Conservation (phyloP, 768 basidiomycete species). For the Serendipita vermifera region DNA sequence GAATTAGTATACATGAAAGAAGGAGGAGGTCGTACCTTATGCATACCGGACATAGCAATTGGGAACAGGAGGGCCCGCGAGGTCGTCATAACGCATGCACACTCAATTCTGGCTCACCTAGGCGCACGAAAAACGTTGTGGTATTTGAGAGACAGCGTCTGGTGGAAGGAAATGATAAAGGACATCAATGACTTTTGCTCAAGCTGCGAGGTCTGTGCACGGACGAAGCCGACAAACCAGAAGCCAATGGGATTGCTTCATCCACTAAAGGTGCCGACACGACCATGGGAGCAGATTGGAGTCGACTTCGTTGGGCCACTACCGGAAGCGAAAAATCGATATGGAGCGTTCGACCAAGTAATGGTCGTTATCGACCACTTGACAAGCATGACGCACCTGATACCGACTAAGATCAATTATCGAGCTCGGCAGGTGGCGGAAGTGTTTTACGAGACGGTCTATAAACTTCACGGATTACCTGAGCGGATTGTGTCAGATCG, state of each 20-base stretch:
- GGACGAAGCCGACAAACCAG: conserved; percentile 9
- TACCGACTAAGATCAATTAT: neutral
- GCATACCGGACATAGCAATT: conserved; percentile 11
- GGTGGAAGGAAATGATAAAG: conserved; percentile 11
- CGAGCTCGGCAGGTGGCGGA: conserved; percentile 12
- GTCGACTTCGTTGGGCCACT: conserved; percentile 16
- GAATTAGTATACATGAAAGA: neutral
- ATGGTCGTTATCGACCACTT: conserved; percentile 13
- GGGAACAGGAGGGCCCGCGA: conserved; percentile 3
- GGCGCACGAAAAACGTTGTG: conserved; percentile 10
- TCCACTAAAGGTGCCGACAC: conserved; percentile 8
- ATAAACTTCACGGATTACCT: conserved; percentile 16
- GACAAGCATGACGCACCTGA: conserved; percentile 12
- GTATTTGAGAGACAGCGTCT: conserved; percentile 12
- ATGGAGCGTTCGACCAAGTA: conserved; percentile 12
- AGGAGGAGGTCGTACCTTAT: neutral
- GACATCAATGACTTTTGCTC: conserved; percentile 11
- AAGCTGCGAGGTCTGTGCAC: conserved; percentile 14
- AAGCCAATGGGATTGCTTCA: conserved; percentile 11
- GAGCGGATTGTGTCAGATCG: conserved; percentile 23
- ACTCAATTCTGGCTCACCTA: conserved; percentile 11
- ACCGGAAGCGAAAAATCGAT: conserved; percentile 1
- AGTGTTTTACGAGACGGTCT: conserved; percentile 9
- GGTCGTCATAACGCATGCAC: conserved; percentile 12
- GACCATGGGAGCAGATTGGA: conserved; percentile 11